Evolutionary conservation across 176 grass and related monocot species (phyloP).

Genomic region (Musa acuminata): DNA sequence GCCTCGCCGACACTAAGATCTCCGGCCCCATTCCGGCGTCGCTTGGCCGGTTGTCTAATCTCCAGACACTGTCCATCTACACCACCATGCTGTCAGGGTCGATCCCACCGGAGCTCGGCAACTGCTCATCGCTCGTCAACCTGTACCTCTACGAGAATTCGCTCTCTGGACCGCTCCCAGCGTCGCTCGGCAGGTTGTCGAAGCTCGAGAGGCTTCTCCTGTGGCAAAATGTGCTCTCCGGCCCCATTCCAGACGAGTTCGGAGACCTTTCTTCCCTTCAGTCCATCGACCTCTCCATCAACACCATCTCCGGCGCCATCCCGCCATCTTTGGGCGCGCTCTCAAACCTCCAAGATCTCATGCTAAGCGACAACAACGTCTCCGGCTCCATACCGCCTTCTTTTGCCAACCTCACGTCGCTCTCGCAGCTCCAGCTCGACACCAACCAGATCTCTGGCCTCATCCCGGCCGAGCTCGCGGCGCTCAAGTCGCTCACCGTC

Average conservation of each 20-base stretch:
- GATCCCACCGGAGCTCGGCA: conserved; percentile 78
- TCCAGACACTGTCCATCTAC: conserved; percentile 79
- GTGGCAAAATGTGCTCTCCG: conserved; percentile 84
- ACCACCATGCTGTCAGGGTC: conserved; percentile 55
- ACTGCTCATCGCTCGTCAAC: conserved; percentile 60
- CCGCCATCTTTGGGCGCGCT: conserved; percentile 19
- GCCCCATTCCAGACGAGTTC: conserved; percentile 63
- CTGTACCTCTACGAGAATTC: conserved; percentile 92
- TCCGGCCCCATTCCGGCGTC: conserved; percentile 58
- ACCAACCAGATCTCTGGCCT: conserved; percentile 91
- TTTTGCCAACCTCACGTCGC: conserved; percentile 35
- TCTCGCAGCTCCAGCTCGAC: conserved; percentile 82
- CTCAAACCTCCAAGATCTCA: neutral
- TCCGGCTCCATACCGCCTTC: conserved; percentile 1
- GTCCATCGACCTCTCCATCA: conserved; percentile 77
- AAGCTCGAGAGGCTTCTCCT: conserved; percentile 72
- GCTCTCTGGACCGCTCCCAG: conserved; percentile 52
- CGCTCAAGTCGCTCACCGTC: conserved; percentile 38
- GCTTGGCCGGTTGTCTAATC: conserved; percentile 43
- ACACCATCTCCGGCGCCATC: conserved; percentile 23
- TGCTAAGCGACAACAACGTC: conserved; percentile 8
- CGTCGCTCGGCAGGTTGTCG: conserved; percentile 42
- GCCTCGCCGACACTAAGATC: conserved; percentile 81
- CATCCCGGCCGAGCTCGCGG: conserved; percentile 54
- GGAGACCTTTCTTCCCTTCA: conserved; percentile 55